Conservation (phyloP, 768 basidiomycete genomes). For the Mycena amicta region DNA sequence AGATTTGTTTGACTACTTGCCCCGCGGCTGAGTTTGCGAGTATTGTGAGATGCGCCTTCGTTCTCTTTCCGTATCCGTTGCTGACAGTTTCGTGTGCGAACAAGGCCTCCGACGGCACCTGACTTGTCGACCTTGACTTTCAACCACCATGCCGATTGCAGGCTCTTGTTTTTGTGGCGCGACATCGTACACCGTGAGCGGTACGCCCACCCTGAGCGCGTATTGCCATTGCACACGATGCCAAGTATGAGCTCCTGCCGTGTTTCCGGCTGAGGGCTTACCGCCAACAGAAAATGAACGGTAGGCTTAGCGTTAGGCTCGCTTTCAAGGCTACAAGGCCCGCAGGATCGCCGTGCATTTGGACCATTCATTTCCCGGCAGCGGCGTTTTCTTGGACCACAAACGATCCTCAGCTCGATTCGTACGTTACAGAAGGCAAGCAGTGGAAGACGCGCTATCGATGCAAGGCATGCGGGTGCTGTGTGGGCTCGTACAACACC, state of each 20-base stretch:
- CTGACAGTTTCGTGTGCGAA: neutral
- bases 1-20: slow-evolving; percentile 5
- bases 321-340: slow-evolving; percentile 2
- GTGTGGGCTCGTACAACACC: slow-evolving; percentile 55
- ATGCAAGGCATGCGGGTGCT: slow-evolving; percentile 62
- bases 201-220: slow-evolving; percentile 54
- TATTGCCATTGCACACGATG: slow-evolving; percentile 77
- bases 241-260: slow-evolving; percentile 38
- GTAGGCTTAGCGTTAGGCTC: slow-evolving; percentile 31
- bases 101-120: slow-evolving; percentile 10
- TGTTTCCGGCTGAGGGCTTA: neutral
- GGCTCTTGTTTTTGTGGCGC: slow-evolving; percentile 66
- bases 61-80: neutral
- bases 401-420: slow-evolving; percentile 42
- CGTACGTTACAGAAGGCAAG: slow-evolving; percentile 50
- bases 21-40: neutral
- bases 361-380: slow-evolving; percentile 58
- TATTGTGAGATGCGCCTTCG: neutral
- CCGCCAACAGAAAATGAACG: slow-evolving; percentile 36
- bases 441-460: slow-evolving; percentile 64
- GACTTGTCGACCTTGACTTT: neutral
- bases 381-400: slow-evolving; percentile 59
- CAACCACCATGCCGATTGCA: slow-evolving; percentile 22
- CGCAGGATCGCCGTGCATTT: slow-evolving; percentile 62
- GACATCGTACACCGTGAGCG: slow-evolving; percentile 49